phyloP scores from a whole-genome alignment of 495 filamentous ascomycete genomes.

The Penicillium paradoxum region DNA sequence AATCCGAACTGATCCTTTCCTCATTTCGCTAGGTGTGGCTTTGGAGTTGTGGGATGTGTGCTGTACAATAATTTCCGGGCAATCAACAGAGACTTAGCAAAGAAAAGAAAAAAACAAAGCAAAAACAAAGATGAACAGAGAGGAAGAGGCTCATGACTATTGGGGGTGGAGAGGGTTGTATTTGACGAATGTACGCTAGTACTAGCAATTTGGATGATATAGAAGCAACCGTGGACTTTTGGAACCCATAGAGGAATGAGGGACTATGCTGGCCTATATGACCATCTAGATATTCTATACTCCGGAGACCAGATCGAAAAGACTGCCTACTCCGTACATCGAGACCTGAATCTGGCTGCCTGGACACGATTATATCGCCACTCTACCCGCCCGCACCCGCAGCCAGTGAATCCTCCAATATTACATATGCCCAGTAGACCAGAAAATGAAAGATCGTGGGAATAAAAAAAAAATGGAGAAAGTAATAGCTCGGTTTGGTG shows the following conservation, averaged over 20 bases:
- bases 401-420: not conserved
- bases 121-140: not conserved
- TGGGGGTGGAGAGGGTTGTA: not conserved
- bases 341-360: slow-evolving; percentile 1
- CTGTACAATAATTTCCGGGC: slow-evolving; percentile 35
- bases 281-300: too few relatives aligned
- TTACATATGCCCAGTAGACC: slow-evolving; percentile 16
- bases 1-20: slow-evolving; percentile 6
- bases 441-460: not conserved
- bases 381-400: slow-evolving; percentile 19
- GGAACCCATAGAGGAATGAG: too few relatives aligned
- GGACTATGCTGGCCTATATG: too few relatives aligned
- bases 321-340: too few relatives aligned
- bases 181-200: not conserved
- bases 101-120: not conserved
- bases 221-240: not conserved
- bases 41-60: slow-evolving; percentile 34
- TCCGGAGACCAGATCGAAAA: too few relatives aligned
- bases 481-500: not conserved
- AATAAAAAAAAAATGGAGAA: not conserved
- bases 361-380: slow-evolving; percentile 10
- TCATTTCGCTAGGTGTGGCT: slow-evolving; percentile 18
- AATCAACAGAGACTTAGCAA: slow-evolving; percentile 1
- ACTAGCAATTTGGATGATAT: not conserved
- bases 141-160: not conserved